Evolutionary conservation across 345 rosid genomes (phyloP).

Genomic region (Rubroshorea leprosula): DNA sequence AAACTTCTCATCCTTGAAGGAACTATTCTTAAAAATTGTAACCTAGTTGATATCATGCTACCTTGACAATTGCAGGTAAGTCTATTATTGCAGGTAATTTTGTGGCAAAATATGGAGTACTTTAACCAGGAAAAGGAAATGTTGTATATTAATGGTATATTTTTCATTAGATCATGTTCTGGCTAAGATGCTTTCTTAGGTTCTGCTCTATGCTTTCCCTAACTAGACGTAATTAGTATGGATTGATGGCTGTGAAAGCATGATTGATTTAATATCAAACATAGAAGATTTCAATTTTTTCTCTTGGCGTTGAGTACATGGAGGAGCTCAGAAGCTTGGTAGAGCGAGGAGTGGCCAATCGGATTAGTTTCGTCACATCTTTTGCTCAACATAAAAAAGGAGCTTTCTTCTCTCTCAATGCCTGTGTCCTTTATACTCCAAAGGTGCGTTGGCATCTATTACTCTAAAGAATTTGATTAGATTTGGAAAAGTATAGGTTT

Average conservation of each 20-base stretch:
- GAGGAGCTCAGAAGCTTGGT: conserved; percentile 68
- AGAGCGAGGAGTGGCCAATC: conserved; percentile 45
- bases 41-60: conserved; percentile 38
- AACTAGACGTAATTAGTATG: too few relatives aligned
- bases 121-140: too few relatives aligned
- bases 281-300: too few relatives aligned
- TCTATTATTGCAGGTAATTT: too few relatives aligned
- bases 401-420: conserved; percentile 70
- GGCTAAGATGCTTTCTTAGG: too few relatives aligned
- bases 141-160: too few relatives aligned
- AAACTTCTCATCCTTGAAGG: conserved; percentile 42
- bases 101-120: too few relatives aligned
- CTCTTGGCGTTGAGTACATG: conserved; percentile 75
- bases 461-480: background rate
- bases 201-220: too few relatives aligned
- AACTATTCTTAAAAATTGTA: conserved; percentile 19
- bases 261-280: too few relatives aligned
- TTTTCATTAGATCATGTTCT: too few relatives aligned
- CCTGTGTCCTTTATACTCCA: conserved; percentile 80
- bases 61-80: conserved; percentile 76
- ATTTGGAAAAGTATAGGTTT: background rate
- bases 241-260: too few relatives aligned
- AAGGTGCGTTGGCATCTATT: conserved; percentile 35
- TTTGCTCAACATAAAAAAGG: conserved; percentile 86
- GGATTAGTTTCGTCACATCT: conserved; percentile 62